These are phyloP conservation scores for Kwoniella botswanensis DNA, from an alignment of 768 basidiomycete species.

Conservation along the genomic window DNA sequence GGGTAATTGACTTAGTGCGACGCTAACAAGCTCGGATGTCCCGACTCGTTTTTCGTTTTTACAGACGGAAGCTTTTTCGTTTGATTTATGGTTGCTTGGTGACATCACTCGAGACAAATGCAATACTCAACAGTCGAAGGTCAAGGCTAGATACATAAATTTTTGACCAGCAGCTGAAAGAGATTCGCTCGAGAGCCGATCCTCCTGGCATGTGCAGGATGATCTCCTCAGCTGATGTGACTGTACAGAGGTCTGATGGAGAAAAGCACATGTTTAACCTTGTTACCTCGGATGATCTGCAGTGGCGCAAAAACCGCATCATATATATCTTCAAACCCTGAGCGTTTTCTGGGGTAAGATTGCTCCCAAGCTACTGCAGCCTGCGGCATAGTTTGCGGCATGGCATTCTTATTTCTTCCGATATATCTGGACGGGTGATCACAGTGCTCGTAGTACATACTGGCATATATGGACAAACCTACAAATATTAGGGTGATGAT, in stretches of 20 bases:
- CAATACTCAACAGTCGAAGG: background rate
- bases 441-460: no score
- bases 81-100: background rate
- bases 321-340: background rate
- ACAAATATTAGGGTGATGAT: no score
- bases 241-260: background rate
- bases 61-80: background rate
- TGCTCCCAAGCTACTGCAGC: background rate
- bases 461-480: no score
- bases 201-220: no score
- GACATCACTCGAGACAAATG: background rate
- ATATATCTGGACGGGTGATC: no score
- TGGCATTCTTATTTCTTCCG: no score
- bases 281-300: background rate
- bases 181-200: no score
- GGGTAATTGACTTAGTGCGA: constrained; percentile 17
- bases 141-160: background rate
- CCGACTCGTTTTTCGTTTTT: background rate
- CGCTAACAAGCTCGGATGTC: constrained; percentile 1
- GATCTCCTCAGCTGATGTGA: no score
- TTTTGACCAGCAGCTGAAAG: no score
- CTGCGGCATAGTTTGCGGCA: background rate
- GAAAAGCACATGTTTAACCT: background rate
- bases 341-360: background rate
- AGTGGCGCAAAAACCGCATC: background rate